Base-by-base conservation (phyloP, 257 asterid species). In the Nicotiana undulata region DNA sequence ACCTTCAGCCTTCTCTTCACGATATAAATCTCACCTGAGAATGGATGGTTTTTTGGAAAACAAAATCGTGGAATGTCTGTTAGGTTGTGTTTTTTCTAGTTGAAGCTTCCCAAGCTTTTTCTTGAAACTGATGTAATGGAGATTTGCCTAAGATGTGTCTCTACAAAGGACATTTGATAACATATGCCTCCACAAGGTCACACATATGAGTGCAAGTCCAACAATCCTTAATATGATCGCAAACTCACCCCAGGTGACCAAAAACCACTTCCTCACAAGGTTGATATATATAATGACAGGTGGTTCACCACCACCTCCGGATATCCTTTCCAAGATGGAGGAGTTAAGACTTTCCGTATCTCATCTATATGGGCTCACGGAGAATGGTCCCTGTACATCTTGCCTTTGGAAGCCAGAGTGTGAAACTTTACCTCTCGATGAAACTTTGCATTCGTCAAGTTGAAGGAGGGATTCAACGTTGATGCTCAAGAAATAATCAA, bases 241-340 rank as follows among this genome's bases (percentile, higher is more conserved):
- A 75, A 80, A 86, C 51, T 79, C 89, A 34, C 67, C 79, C 20
- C 32, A 53, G 52, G 75, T 56, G 87, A 84, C 20, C 72, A 17
- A 20, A 84, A 60, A 68, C 83, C 83, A 59, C 86, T 86, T 53
- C 87, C 86, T 75, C 87, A 77, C 77, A 84, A 58, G 80, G 89
- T 86, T 61, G 83, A 76, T 9, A 63, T 86, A 76, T 9, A 63
- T 86, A 68, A 84, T 78, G 58, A 84, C 89, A 59, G 89, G 87
- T 63, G 89, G 89, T 76, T 67, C 89, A 66, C 85, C 89, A 24
- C 89, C 89, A n/a, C 87, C 89, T 60, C 87, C 86, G 15, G 80
- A 80, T 37, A 82, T 84, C 79, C 72, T 86, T 46, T 79, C 24
- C 81, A 82, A 84, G 89, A 84, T 82, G 76, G 87, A 86, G 75